Base-by-base conservation (phyloP, 352 stramenopile species). In the Plasmopara halstedii region DNA sequence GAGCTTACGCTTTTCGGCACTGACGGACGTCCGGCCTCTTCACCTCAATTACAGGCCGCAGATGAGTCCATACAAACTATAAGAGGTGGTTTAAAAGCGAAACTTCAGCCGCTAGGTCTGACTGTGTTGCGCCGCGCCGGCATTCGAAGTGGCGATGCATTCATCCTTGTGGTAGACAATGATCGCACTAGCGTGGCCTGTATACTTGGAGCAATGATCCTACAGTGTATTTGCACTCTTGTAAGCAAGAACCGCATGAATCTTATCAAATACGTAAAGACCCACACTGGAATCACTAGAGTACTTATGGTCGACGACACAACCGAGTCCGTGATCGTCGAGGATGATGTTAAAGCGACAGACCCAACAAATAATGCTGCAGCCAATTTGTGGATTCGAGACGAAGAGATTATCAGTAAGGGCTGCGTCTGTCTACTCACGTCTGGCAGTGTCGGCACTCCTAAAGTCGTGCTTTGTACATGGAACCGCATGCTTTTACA, bases 401-500 rank as follows among this genome's bases (percentile, higher is more conserved):
- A 77, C 1, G 7, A 43, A 0, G 62, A 58, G 10, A 55, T 86
- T 11, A 15, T 20, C 2, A 53, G 50, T 6, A 63, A 53, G 6
- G 74, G 68, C 4, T 70, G 67, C 17, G 73, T 92, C 19, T 75
- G 83, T 31, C 75, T 94, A 64, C 72, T 94, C 34, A 94, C 83
- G 20, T 94, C 83, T 3, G 83, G 83, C 2, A 94, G 78, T 45
- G 73, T 88, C 10, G 80, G 73, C 9, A 48, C 66, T 20, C 73
- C 83, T 9, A 94, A 94, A 58, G 68, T 94, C 17, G 80, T 89
- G 9, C 54, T 58, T 9, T 89, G 73, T 48, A 78, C 72, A 43
- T 92, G 83, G 83, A 51, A 75, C 31, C 61, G 62, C 41, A 90
- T 92, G 79, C 51, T 71, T 20, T 52, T 83, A n/a, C 83, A 94